Evolutionary conservation across 73 alveolate genomes (phyloP).

Genomic region (Diophrys appendiculata): DNA sequence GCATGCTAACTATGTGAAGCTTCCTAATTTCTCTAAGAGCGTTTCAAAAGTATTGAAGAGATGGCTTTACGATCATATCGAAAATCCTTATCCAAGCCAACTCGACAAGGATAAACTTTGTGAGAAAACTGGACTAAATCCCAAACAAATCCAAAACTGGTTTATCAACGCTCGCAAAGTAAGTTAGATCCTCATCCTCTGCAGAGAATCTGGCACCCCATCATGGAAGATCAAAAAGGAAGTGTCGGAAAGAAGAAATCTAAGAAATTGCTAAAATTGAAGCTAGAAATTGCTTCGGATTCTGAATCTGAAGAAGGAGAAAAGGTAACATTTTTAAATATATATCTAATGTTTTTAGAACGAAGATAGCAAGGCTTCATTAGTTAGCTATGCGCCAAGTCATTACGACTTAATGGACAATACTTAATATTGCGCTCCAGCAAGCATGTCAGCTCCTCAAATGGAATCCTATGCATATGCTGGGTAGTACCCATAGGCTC

Average conservation of each 20-base stretch:
- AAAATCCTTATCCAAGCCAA: conserved; percentile 20
- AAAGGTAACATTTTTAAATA: too few relatives aligned
- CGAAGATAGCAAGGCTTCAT: too few relatives aligned
- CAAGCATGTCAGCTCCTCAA: neutral
- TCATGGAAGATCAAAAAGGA: neutral
- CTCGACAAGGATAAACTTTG: conserved; percentile 10
- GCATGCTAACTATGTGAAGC: neutral
- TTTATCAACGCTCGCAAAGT: conserved; percentile 32
- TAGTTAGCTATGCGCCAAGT: too few relatives aligned
- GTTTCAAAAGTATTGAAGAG: conserved; percentile 6
- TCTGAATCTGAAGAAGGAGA: neutral
- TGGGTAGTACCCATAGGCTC: too few relatives aligned
- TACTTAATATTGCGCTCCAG: neutral
- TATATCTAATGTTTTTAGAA: too few relatives aligned
- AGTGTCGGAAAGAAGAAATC: neutral
- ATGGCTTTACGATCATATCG: conserved; percentile 19
- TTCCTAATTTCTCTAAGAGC: conserved; percentile 1
- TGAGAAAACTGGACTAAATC: conserved; percentile 21
- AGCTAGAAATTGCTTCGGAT: neutral
- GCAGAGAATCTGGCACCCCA: neutral
- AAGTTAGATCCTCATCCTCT: neutral
- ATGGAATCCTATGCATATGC: too few relatives aligned
- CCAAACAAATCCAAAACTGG: conserved; percentile 28
- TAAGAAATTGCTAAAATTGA: neutral
- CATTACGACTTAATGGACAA: neutral